Evolutionary conservation across 2,329 filamentous ascomycete species (phyloP), one percentile per base, ranked within the genome.

Genomic region (Aspergillus pseudotamarii): DNA sequence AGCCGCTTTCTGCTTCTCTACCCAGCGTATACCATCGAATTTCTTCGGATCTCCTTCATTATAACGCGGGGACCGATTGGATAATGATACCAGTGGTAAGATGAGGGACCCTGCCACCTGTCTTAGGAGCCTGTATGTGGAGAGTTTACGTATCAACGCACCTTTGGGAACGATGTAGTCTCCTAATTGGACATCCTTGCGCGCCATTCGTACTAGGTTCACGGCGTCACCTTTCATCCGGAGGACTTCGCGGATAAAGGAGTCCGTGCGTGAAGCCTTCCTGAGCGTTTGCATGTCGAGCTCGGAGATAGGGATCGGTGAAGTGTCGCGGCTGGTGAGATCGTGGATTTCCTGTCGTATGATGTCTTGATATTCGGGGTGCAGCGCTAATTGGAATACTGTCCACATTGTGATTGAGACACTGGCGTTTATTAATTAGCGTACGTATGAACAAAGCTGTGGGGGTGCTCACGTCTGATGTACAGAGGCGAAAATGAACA

Each of bases 211-310:
- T 19, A 32, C 55, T 3, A 36, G n/a, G 23, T 21, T 57, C 6
- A 57, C n/a, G 5, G 55, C 19, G 14, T 57, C 55, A 12, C 55
- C 55, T 30, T 57, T 57, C 38, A 46, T 45, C 23, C 55, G 55
- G 38, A 57, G 23, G 1, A 57, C 55, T 30, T 57, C 55, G 2
- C 55, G 55, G 38, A 45, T 57, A 16, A 57, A 57, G 2, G 55
- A 57, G 16, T 46, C 55, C 9, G 38, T 30, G 14, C 23, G 19
- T 14, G 19, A 28, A n/a, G 38, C 55, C 12, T 46, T 12, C 5
- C 36, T 19, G 8, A 57, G 55, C 3, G 55, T 10, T 46, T 10
- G 38, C 12, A 16, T 12, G 23, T 45, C 6, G 1, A 38, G 36
- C 36, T 38, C 36, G 6, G 36, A 38, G 6, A 38, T 19, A 6